Percentiles rank a stretch among this genome's conserved stretches.
Evolutionary conservation across 2,329 filamentous ascomycete species (phyloP).

Genomic region (Cadophora sp.): DNA sequence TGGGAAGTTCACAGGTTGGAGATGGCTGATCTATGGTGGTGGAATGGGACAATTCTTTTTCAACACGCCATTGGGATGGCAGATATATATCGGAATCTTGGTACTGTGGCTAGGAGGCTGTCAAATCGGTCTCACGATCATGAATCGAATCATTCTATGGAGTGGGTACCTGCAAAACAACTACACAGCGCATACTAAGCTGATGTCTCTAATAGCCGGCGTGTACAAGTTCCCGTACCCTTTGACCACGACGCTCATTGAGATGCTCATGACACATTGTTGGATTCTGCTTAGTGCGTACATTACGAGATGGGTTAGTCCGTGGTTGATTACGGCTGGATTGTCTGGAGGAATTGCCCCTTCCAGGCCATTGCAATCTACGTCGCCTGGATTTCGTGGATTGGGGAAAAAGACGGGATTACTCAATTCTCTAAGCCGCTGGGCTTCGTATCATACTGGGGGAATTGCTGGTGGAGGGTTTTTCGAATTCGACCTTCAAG

Average conservation of each 20-base stretch:
- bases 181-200: slow-evolving; percentile 42
- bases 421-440: slow-evolving; percentile 36
- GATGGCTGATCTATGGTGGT: slow-evolving; percentile 47
- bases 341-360: slow-evolving; percentile 51
- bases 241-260: slow-evolving; percentile 55
- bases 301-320: slow-evolving; percentile 53
- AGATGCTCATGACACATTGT: slow-evolving; percentile 56
- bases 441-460: slow-evolving; percentile 46
- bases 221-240: slow-evolving; percentile 60
- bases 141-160: slow-evolving; percentile 58
- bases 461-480: slow-evolving; percentile 60
- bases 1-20: slow-evolving; percentile 42
- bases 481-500: slow-evolving; percentile 56
- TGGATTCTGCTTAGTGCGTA: slow-evolving; percentile 54
- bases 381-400: slow-evolving; percentile 41
- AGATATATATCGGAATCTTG: slow-evolving; percentile 54
- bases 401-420: slow-evolving; percentile 40
- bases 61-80: slow-evolving; percentile 53
- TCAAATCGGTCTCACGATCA: slow-evolving; percentile 53
- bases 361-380: slow-evolving; percentile 49
- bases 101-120: slow-evolving; percentile 55
- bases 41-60: slow-evolving; percentile 56
- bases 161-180: slow-evolving; percentile 46
- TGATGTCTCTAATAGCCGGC: slow-evolving; percentile 47
- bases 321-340: slow-evolving; percentile 46